phyloP scores from a whole-genome alignment of 2,329 filamentous ascomycete species.

The Diaporthe australafricana region DNA sequence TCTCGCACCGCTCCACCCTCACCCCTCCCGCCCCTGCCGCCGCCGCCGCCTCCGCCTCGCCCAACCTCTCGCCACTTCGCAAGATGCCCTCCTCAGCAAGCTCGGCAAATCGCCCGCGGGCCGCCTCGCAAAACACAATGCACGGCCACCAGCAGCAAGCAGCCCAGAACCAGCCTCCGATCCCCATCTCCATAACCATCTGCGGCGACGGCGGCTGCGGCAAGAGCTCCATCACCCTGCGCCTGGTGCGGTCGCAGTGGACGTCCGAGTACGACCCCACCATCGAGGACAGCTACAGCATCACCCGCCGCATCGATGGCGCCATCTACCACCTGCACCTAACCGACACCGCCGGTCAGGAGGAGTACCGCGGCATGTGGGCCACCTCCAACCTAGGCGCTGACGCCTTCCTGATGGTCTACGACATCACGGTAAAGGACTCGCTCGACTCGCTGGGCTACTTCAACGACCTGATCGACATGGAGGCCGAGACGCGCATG shows the following conservation, averaged over 20 bases:
- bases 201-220: slow-evolving; percentile 88
- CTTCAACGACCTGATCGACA: slow-evolving; percentile 86
- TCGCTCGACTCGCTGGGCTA: slow-evolving; percentile 79
- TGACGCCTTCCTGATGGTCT: slow-evolving; percentile 87
- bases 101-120: slow-evolving; percentile 30
- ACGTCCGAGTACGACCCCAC: slow-evolving; percentile 86
- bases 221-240: slow-evolving; percentile 87
- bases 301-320: slow-evolving; percentile 84
- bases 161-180: slow-evolving; percentile 51
- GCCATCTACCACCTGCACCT: slow-evolving; percentile 82
- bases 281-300: slow-evolving; percentile 86
- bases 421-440: slow-evolving; percentile 81
- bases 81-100: slow-evolving; percentile 37
- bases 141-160: slow-evolving; percentile 30
- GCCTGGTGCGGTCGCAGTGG: slow-evolving; percentile 85
- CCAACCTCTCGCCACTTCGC: slow-evolving; percentile 19
- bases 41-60: slow-evolving; percentile 11
- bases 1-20: slow-evolving; percentile 34
- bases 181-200: slow-evolving; percentile 81
- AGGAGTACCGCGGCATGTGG: slow-evolving; percentile 91
- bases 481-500: slow-evolving; percentile 78
- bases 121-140: slow-evolving; percentile 34
- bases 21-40: not conserved
- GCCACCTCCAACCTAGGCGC: slow-evolving; percentile 81
- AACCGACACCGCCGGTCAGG: slow-evolving; percentile 89